These are phyloP conservation scores for Polytrichum formosum DNA, from an alignment of 225 moss, liverwort and hornwort species.

Conservation along the genomic window DNA sequence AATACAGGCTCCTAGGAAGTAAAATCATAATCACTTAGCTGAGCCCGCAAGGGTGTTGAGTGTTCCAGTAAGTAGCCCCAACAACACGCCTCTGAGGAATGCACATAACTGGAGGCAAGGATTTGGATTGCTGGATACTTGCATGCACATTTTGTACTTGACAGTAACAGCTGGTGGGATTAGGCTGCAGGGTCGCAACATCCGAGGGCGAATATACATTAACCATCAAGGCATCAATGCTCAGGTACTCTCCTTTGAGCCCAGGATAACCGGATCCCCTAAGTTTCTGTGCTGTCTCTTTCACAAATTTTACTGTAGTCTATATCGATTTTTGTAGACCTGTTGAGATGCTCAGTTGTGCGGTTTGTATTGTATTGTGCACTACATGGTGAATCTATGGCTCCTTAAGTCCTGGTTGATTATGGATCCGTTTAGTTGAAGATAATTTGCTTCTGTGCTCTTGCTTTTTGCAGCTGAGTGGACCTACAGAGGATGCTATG, in stretches of 20 bases:
- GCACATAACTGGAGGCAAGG: not conserved
- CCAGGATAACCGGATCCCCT: too few species aligned
- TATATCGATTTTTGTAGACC: too few species aligned
- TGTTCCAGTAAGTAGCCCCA: too few species aligned
- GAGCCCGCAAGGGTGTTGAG: too few species aligned
- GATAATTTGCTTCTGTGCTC: too few species aligned
- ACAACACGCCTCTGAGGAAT: not conserved
- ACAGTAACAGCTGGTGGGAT: conserved; percentile 45
- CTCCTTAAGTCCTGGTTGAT: not conserved
- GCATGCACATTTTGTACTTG: conserved; percentile 1
- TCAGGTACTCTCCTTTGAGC: conserved; percentile 50
- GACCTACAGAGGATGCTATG: conserved; percentile 56
- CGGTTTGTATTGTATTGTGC: not conserved
- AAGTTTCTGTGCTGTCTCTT: too few species aligned
- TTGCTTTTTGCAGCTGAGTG: conserved; percentile 71
- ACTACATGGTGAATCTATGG: not conserved
- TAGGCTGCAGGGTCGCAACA: conserved; percentile 81
- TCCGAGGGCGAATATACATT: conserved; percentile 91
- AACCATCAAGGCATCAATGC: conserved; percentile 98
- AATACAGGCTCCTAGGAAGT: too few species aligned
- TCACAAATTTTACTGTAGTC: too few species aligned
- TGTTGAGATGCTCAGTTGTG: too few species aligned
- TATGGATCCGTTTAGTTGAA: not conserved
- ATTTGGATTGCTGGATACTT: not conserved
- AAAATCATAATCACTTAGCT: too few species aligned